Conservation (phyloP, 306 rosid genomes). For the Sicyos baderoa region DNA sequence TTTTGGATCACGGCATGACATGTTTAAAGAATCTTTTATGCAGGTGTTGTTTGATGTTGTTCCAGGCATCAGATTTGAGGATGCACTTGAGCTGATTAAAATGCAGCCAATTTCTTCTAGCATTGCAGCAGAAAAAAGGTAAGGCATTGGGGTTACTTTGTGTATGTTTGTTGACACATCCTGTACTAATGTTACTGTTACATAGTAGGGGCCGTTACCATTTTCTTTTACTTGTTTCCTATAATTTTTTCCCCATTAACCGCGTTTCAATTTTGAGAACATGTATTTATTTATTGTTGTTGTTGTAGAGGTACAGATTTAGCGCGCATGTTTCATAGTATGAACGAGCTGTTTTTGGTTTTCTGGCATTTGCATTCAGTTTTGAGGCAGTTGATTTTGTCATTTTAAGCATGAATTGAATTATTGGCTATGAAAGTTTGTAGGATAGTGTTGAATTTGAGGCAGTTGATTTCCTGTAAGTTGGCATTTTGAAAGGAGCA, state of each 20-base stretch:
- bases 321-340: not conserved
- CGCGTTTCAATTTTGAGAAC: not conserved
- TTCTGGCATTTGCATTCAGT: slow-evolving; percentile 7
- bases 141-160: slow-evolving; percentile 24
- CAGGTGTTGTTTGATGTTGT: slow-evolving; percentile 98
- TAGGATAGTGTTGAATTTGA: slow-evolving; percentile 9
- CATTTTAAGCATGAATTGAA: slow-evolving; percentile 3
- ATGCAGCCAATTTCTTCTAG: slow-evolving; percentile 84
- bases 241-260: too few species aligned
- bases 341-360: not conserved
- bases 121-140: slow-evolving; percentile 73
- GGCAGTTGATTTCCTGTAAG: not conserved
- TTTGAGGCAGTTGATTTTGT: not conserved
- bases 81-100: slow-evolving; percentile 76
- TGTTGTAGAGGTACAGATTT: not conserved
- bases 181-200: not conserved
- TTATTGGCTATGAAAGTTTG: not conserved
- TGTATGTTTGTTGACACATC: not conserved
- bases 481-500: not conserved
- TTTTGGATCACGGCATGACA: slow-evolving; percentile 8
- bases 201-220: not conserved
- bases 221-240: too few species aligned
- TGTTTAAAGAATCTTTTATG: slow-evolving; percentile 34
- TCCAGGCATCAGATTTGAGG: slow-evolving; percentile 82
- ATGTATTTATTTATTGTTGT: not conserved